Percentiles rank a stretch among this genome's conserved stretches.
Evolutionary conservation across 257 asterid genomes (phyloP).

Genomic region (Euphrasia confusa): DNA sequence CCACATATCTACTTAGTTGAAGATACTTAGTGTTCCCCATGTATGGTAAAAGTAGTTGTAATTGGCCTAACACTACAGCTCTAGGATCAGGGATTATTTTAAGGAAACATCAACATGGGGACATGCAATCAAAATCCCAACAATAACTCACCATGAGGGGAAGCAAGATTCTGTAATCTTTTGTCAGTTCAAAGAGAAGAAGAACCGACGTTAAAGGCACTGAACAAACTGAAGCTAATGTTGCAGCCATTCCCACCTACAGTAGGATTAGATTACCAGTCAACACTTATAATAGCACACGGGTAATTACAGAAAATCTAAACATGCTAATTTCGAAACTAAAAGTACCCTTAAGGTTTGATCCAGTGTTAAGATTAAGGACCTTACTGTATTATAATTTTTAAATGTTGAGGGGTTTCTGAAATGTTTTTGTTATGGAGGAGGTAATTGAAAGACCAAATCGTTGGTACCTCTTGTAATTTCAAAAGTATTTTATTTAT

Average conservation of each 20-base stretch:
- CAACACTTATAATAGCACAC: slow-evolving; percentile 11
- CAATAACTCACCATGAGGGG: slow-evolving; percentile 75
- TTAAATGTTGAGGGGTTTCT: not conserved
- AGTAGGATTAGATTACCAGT: slow-evolving; percentile 21
- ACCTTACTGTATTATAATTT: not conserved
- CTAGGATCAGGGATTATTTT: slow-evolving; percentile 7
- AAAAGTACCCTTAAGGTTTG: not conserved
- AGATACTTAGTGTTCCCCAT: slow-evolving; percentile 6
- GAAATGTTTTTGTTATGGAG: not conserved
- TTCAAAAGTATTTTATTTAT: not conserved
- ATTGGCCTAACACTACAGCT: slow-evolving; percentile 5
- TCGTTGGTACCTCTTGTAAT: not conserved
- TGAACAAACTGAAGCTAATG: slow-evolving; percentile 91
- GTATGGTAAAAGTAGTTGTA: slow-evolving; percentile 9
- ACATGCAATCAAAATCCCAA: slow-evolving; percentile 3
- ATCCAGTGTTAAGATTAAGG: not conserved
- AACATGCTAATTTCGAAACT: not conserved
- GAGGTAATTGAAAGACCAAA: not conserved
- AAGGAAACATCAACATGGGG: slow-evolving; percentile 22
- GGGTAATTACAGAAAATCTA: not conserved
- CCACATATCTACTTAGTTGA: not conserved
- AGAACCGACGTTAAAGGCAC: slow-evolving; percentile 95
- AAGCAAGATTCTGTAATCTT: slow-evolving; percentile 93
- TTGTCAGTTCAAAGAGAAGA: slow-evolving; percentile 90
- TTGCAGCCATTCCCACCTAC: slow-evolving; percentile 99